These are phyloP conservation scores for Arxiozyma heterogenica DNA, from an alignment of 1,139 yeast genomes.

Conservation along the genomic window DNA sequence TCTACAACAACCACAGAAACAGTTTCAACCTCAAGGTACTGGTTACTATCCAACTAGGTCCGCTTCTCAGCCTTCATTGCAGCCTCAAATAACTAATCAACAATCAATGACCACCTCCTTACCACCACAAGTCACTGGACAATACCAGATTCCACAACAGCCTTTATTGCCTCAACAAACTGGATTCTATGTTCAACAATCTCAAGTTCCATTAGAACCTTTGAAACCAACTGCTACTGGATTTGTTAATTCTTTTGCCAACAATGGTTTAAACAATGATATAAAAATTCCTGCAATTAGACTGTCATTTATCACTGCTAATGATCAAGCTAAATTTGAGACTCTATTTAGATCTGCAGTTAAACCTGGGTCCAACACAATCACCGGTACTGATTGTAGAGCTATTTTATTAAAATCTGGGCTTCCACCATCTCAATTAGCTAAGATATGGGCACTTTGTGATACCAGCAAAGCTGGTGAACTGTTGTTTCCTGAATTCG, in stretches of 20 bases:
- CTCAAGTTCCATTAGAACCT: slow-evolving; percentile 29
- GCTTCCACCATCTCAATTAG: slow-evolving; percentile 63
- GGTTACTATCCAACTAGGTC: slow-evolving; percentile 6
- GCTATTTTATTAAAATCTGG: slow-evolving; percentile 75
- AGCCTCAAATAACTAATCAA: slow-evolving; percentile 10
- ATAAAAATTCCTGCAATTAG: slow-evolving; percentile 57
- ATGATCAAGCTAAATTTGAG: slow-evolving; percentile 81
- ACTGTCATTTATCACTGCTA: slow-evolving; percentile 72
- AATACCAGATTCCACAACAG: slow-evolving; percentile 3
- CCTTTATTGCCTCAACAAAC: slow-evolving; percentile 30
- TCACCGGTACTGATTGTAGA: slow-evolving; percentile 71
- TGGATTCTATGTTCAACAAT: slow-evolving; percentile 31
- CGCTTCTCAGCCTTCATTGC: slow-evolving; percentile 12
- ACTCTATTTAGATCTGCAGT: slow-evolving; percentile 71
- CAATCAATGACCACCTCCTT: slow-evolving; percentile 13
- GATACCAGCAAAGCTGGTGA: slow-evolving; percentile 83
- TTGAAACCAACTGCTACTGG: slow-evolving; percentile 33
- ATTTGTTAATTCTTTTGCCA: slow-evolving; percentile 31
- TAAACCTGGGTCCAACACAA: slow-evolving; percentile 65
- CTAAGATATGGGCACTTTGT: slow-evolving; percentile 83
- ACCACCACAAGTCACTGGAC: slow-evolving; percentile 16
- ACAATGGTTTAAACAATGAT: slow-evolving; percentile 33
- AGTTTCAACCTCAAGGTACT: slow-evolving; percentile 10
- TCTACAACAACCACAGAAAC: slow-evolving; percentile 9
- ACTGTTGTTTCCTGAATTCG: slow-evolving; percentile 87